Evolutionary conservation across 257 asterid genomes (phyloP).

Genomic region (Lycium ferocissimum): DNA sequence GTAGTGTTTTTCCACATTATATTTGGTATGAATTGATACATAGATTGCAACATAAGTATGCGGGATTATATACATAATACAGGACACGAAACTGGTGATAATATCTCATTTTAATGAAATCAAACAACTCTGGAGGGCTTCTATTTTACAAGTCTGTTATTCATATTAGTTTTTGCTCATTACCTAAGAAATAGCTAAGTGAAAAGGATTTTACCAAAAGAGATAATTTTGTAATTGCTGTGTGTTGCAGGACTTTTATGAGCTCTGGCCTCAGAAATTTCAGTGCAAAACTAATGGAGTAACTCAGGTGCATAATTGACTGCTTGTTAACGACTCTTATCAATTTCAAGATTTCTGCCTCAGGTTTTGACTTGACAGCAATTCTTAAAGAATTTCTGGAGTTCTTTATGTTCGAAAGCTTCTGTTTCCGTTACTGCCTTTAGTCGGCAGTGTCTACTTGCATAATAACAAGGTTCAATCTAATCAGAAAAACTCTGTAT

Average conservation of each 20-base stretch:
- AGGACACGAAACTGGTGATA: not conserved
- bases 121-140: not conserved
- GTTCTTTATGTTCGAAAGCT: not conserved
- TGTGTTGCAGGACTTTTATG: conserved; percentile 51
- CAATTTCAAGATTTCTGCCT: conserved; percentile 25
- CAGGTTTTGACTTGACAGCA: not conserved
- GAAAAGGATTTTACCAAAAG: not conserved
- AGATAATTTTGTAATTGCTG: conserved; percentile 21
- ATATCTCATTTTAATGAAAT: not conserved
- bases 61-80: not conserved
- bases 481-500: not conserved
- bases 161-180: not conserved
- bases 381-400: not conserved
- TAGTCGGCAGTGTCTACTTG: not conserved
- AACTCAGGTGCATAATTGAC: conserved; percentile 48
- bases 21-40: not conserved
- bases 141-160: not conserved
- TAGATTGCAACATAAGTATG: not conserved
- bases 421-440: conserved; percentile 12
- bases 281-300: conserved; percentile 60
- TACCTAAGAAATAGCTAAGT: not conserved
- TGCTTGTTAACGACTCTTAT: not conserved
- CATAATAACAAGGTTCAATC: not conserved
- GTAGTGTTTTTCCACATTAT: not conserved
- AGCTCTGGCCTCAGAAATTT: conserved; percentile 58